Conservation (phyloP, 2,329 filamentous ascomycete species). For the Meredithiella fracta region DNA sequence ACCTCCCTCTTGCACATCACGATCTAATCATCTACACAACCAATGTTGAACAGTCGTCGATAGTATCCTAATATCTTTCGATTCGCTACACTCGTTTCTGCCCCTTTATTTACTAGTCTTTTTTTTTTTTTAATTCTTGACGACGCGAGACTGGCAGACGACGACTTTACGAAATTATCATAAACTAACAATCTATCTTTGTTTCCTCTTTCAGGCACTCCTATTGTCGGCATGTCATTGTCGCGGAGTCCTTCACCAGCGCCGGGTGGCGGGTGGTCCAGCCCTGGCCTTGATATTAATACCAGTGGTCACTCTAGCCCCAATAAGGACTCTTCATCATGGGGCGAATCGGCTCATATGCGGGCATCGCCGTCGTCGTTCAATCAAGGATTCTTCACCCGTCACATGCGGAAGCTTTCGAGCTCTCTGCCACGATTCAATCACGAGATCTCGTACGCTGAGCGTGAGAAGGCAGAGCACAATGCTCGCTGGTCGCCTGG, state of each 20-base stretch:
- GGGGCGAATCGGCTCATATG: slow-evolving; percentile 11
- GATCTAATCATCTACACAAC: not conserved
- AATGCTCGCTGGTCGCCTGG: slow-evolving; percentile 27
- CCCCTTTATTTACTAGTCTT: not conserved
- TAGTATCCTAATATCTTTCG: not conserved
- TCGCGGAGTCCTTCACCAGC: slow-evolving; percentile 78
- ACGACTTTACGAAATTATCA: not conserved
- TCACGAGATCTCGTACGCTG: slow-evolving; percentile 38
- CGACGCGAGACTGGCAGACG: not conserved
- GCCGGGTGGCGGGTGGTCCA: slow-evolving; percentile 75
- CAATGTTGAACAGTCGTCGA: not conserved
- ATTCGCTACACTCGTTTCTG: slow-evolving; percentile 3
- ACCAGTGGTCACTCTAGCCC: slow-evolving; percentile 54
- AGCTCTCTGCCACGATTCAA: slow-evolving; percentile 62
- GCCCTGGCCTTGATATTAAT: slow-evolving; percentile 58
- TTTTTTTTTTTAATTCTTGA: not conserved
- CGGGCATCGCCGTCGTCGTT: slow-evolving; percentile 58
- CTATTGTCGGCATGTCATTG: slow-evolving; percentile 54
- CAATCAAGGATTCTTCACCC: slow-evolving; percentile 73
- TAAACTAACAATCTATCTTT: slow-evolving; percentile 7
- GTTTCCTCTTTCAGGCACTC: slow-evolving; percentile 29
- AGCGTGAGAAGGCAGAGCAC: slow-evolving; percentile 61
- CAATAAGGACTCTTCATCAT: slow-evolving; percentile 11
- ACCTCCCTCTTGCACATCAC: not conserved
- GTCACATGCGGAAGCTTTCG: slow-evolving; percentile 68